Evolutionary conservation across 2,329 filamentous ascomycete genomes (phyloP).

Genomic region (Talaromyces sp.): DNA sequence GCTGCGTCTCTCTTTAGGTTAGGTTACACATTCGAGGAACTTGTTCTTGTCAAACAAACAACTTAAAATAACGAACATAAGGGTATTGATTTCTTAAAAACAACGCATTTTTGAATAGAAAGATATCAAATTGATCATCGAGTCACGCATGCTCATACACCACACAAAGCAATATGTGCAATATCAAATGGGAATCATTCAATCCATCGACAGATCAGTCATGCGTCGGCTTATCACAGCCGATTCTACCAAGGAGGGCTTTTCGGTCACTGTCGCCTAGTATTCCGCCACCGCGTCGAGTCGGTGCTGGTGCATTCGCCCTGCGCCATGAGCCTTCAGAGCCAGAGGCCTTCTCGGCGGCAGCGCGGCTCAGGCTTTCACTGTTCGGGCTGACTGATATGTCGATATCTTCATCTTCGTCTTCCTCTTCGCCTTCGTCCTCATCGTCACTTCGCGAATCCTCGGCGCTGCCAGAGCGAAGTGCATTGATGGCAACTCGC

Average conservation of each 20-base stretch:
- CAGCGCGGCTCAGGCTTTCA: constrained; percentile 26
- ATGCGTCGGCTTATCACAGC: constrained; percentile 68
- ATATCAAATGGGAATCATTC: constrained; percentile 11
- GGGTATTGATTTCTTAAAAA: constrained; percentile 19
- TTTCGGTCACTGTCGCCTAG: constrained; percentile 54
- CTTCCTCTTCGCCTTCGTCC: constrained; percentile 64
- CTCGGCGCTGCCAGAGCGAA: constrained; percentile 73
- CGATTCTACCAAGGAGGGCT: constrained; percentile 76
- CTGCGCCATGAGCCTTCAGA: constrained; percentile 34
- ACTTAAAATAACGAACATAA: constrained; percentile 15
- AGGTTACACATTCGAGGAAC: not conserved
- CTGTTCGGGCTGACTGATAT: constrained; percentile 24
- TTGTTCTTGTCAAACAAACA: not conserved
- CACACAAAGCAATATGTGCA: constrained; percentile 19
- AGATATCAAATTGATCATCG: constrained; percentile 8
- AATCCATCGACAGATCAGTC: constrained; percentile 10
- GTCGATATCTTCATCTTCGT: constrained; percentile 33
- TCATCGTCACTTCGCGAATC: constrained; percentile 88
- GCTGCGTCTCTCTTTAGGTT: not conserved
- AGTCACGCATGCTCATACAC: constrained; percentile 15
- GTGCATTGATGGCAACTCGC: constrained; percentile 74
- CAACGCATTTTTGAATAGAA: constrained; percentile 8
- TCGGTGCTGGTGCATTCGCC: constrained; percentile 37
- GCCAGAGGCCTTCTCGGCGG: constrained; percentile 29
- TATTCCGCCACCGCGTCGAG: constrained; percentile 34